Evolutionary conservation across 2,329 filamentous ascomycete genomes (phyloP), one percentile per base, ranked within the genome.

Genomic region (Pleomassaria siparia): DNA sequence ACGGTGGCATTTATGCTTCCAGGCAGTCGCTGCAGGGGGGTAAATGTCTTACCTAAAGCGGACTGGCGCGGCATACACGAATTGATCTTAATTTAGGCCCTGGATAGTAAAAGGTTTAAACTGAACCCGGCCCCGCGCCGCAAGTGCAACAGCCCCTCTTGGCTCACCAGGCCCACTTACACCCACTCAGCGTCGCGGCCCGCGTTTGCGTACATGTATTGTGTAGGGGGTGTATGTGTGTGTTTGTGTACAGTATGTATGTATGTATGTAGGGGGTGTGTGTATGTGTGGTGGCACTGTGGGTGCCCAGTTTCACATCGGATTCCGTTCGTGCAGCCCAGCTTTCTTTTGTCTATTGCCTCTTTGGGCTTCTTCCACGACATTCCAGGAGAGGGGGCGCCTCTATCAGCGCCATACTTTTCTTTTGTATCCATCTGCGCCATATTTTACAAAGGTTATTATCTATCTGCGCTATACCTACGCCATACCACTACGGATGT

Each of bases 1-100:
- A 63, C 35, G 44, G 55, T 55, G 59, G 60, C 59, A 59, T 67
- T 70, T 69, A 68, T 67, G 61, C 47, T 55, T 30, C 20, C 32
- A 66, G 62, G 60, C 58, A 56, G 49, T 54, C 43, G 50, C 48
- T 39, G 49, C 51, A 58, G 51, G 56, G 53, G 50, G 53, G 42
- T 30, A 47, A 46, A 15, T 39, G 43, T 46, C 49, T 49, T 53
- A 45, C 55, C 56, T 37, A 32, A 53, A 30, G 10, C 44, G 49
- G 55, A 30, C 32, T 53, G 49, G 58, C 29, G 30, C n/a, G 32
- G 21, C 33, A 26, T 18, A 12, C 20, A 24, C 37, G 20, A 46
- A 50, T 43, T 44, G 20, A 36, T 51, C 53, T 56, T 59, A 59
- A 61, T 52, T 58, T 59, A 58, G 58, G 48, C 49, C n/a, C 40